Conservation (phyloP, 106 monocot species). For the Acorus calamus region DNA sequence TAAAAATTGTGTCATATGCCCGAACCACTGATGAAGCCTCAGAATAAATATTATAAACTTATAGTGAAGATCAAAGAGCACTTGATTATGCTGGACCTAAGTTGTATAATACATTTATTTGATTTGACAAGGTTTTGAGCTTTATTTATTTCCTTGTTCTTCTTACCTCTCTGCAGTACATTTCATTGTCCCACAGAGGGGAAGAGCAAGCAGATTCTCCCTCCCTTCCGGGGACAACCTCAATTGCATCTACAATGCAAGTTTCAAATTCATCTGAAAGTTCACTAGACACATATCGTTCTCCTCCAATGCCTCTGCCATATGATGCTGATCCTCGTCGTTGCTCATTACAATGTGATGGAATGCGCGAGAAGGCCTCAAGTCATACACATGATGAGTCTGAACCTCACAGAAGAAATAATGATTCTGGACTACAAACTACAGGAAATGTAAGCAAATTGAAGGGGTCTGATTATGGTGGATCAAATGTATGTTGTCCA, state of each 20-base stretch:
- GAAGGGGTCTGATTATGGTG: constrained; percentile 23
- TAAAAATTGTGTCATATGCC: no score
- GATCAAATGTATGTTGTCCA: constrained; percentile 18
- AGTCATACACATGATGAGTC: constrained; percentile 53
- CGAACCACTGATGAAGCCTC: no score
- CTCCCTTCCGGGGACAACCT: constrained; percentile 16
- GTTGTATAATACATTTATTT: no score
- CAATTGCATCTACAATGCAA: constrained; percentile 13
- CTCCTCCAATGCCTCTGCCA: constrained; percentile 72
- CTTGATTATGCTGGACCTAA: no score
- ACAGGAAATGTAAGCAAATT: constrained; percentile 11
- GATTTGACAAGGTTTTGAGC: no score
- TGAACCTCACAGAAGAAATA: constrained; percentile 26
- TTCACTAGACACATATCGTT: constrained; percentile 35
- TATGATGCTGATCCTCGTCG: constrained; percentile 68
- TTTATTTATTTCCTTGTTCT: not conserved
- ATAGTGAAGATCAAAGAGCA: no score
- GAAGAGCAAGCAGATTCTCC: constrained; percentile 30
- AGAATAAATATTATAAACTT: no score
- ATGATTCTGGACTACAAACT: constrained; percentile 14
- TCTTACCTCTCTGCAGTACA: constrained; percentile 37
- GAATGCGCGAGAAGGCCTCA: constrained; percentile 37
- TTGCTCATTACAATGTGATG: constrained; percentile 22
- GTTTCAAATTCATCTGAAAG: constrained; percentile 21
- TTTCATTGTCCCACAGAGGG: constrained; percentile 34